phyloP scores from a whole-genome alignment of 495 filamentous ascomycete genomes.

The Physcia stellaris region DNA sequence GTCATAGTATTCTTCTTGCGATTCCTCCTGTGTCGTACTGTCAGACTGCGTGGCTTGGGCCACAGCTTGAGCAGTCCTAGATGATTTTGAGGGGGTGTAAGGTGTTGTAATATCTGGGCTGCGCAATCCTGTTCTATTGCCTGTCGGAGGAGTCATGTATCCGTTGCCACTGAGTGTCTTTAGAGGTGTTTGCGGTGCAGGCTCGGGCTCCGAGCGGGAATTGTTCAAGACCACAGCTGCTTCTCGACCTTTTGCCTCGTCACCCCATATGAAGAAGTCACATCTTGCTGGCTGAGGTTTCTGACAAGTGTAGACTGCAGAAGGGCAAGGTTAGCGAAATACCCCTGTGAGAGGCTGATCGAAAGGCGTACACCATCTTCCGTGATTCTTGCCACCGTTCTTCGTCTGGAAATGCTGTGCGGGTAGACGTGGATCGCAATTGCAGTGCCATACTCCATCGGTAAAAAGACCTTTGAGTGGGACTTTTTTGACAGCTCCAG shows the following conservation, averaged over 20 bases:
- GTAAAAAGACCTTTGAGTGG: conserved; percentile 40
- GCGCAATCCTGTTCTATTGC: not conserved
- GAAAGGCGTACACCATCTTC: conserved; percentile 34
- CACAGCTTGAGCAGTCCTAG: conserved; percentile 13
- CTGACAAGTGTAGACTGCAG: conserved; percentile 50
- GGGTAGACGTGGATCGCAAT: conserved; percentile 49
- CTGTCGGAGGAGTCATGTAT: conserved; percentile 9
- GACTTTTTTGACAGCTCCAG: conserved; percentile 11
- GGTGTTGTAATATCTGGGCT: conserved; percentile 13
- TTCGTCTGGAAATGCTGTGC: conserved; percentile 48
- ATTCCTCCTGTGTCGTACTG: conserved; percentile 23
- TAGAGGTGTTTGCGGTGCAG: conserved; percentile 11
- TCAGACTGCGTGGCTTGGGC: conserved; percentile 11
- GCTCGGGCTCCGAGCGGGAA: conserved; percentile 26
- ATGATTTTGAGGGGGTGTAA: conserved; percentile 21
- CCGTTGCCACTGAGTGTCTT: conserved; percentile 4
- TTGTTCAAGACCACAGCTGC: conserved; percentile 36
- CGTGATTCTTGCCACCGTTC: conserved; percentile 52
- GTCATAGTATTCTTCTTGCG: conserved; percentile 24
- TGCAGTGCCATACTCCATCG: conserved; percentile 47
- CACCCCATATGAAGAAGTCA: conserved; percentile 59
- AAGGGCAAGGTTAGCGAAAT: conserved; percentile 4
- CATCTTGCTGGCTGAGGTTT: conserved; percentile 37
- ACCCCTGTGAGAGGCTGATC: not conserved
- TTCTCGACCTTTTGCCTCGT: conserved; percentile 46